phyloP scores from a whole-genome alignment of 345 rosid species.

The Tarenaya hassleriana region DNA sequence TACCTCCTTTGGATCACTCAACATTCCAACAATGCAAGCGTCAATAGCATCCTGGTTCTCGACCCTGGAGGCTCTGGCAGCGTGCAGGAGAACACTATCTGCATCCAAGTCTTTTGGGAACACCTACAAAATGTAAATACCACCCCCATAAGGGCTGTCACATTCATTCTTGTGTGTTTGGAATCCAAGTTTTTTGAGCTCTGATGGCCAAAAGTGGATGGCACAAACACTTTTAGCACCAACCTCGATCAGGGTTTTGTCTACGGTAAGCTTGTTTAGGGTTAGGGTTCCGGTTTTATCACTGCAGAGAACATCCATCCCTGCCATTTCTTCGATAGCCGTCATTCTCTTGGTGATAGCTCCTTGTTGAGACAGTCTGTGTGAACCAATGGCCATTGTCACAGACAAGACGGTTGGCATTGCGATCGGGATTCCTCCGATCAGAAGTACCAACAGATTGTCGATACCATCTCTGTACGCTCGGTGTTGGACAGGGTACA shows the following conservation, averaged over 20 bases:
- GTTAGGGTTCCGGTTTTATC: too few relatives aligned
- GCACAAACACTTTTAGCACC: too few relatives aligned
- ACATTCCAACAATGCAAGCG: slow-evolving; percentile 76
- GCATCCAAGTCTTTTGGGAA: slow-evolving; percentile 63
- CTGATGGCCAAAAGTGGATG: too few relatives aligned
- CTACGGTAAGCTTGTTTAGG: too few relatives aligned
- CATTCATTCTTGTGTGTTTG: too few relatives aligned
- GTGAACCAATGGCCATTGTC: slow-evolving; percentile 91
- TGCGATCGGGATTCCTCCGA: slow-evolving; percentile 85
- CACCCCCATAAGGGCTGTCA: too few relatives aligned
- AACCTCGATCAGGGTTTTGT: slow-evolving; percentile 58
- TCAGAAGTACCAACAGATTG: slow-evolving; percentile 67
- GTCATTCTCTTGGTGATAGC: slow-evolving; percentile 80
- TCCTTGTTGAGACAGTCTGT: slow-evolving; percentile 77
- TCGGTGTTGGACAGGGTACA: slow-evolving; percentile 69
- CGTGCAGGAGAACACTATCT: slow-evolving; percentile 54
- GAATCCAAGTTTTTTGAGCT: too few relatives aligned
- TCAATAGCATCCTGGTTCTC: slow-evolving; percentile 90
- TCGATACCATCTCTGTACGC: slow-evolving; percentile 68
- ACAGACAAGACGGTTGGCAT: slow-evolving; percentile 88
- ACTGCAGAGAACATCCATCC: too few relatives aligned
- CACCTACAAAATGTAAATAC: slow-evolving; percentile 26
- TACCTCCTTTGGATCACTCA: slow-evolving; percentile 80
- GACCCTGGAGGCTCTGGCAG: slow-evolving; percentile 75
- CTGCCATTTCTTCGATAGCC: slow-evolving; percentile 86